Percentiles rank a stretch among this genome's conserved stretches.
These are phyloP conservation scores for Chrysosporium queenslandicum DNA, from an alignment of 2,329 filamentous ascomycete genomes.

Conservation along the genomic window DNA sequence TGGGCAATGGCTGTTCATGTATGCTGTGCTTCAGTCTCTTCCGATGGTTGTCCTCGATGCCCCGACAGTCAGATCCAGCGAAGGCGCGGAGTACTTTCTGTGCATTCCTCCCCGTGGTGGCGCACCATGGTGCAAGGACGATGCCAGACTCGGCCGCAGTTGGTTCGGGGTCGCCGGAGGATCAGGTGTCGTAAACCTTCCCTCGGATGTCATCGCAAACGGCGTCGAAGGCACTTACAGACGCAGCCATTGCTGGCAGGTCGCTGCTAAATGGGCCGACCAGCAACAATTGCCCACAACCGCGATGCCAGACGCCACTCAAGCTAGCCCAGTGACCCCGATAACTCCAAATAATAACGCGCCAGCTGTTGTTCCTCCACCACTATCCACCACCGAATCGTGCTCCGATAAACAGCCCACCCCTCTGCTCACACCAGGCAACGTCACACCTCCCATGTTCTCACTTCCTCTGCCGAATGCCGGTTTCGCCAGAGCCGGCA, in stretches of 20 bases:
- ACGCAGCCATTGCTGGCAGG: conserved; percentile 59
- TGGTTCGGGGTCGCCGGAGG: conserved; percentile 52
- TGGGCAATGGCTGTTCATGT: conserved; percentile 45
- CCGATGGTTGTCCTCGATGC: conserved; percentile 43
- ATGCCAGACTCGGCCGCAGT: conserved; percentile 35
- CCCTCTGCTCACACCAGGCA: conserved; percentile 26
- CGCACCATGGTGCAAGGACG: conserved; percentile 41
- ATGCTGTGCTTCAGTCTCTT: conserved; percentile 41
- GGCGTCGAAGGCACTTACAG: conserved; percentile 59
- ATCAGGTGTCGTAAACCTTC: conserved; percentile 51
- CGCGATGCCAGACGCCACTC: conserved; percentile 20
- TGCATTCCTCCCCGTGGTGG: conserved; percentile 42
- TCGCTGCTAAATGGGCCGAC: conserved; percentile 52
- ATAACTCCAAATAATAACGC: conserved; percentile 2
- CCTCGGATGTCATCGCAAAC: conserved; percentile 55
- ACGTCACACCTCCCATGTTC: conserved; percentile 26
- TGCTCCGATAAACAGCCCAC: conserved; percentile 24
- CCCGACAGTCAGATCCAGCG: conserved; percentile 35
- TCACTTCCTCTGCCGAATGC: conserved; percentile 23
- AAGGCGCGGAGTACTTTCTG: conserved; percentile 43
- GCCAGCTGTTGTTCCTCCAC: conserved; percentile 8
- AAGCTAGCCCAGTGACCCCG: background rate
- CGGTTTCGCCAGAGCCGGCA: conserved; percentile 25
- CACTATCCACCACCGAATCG: conserved; percentile 18
- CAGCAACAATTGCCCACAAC: conserved; percentile 30